phyloP scores from a whole-genome alignment of 2,329 filamentous ascomycete genomes.

The Bisporella sp. region DNA sequence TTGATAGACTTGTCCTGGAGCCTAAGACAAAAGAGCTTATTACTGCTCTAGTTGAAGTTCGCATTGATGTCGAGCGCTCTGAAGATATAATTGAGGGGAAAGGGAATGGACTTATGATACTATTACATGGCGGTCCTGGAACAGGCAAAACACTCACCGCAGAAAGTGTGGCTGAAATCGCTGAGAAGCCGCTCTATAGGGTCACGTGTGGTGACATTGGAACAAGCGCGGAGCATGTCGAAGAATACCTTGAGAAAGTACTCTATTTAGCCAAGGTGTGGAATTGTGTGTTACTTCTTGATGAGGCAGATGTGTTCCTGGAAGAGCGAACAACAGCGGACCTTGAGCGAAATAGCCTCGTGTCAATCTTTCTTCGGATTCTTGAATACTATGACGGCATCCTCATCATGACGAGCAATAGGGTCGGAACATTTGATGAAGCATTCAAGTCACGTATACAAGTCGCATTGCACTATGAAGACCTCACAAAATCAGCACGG shows the following conservation, averaged over 20 bases:
- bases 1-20: background rate
- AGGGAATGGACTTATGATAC: background rate
- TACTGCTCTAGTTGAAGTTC: background rate
- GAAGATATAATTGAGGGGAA: slow-evolving; percentile 1
- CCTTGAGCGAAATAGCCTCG: slow-evolving; percentile 8
- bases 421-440: slow-evolving; percentile 30
- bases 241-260: slow-evolving; percentile 31
- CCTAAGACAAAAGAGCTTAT: slow-evolving; percentile 1
- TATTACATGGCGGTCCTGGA: slow-evolving; percentile 2
- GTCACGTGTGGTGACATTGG: slow-evolving; percentile 63
- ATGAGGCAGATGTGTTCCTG: slow-evolving; percentile 4
- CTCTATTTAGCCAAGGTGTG: slow-evolving; percentile 10
- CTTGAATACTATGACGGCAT: slow-evolving; percentile 35
- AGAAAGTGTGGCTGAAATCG: slow-evolving; percentile 21
- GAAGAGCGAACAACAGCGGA: slow-evolving; percentile 2
- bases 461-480: slow-evolving; percentile 22
- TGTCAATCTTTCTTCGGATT: slow-evolving; percentile 29
- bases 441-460: slow-evolving; percentile 31
- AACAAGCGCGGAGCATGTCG: slow-evolving; percentile 54
- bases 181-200: slow-evolving; percentile 41
- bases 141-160: slow-evolving; percentile 19
- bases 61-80: background rate
- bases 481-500: background rate
- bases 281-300: slow-evolving; percentile 1
- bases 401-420: slow-evolving; percentile 33